Conservation (phyloP, 2,329 filamentous ascomycete genomes). For the Scedosporium minutisporum region DNA sequence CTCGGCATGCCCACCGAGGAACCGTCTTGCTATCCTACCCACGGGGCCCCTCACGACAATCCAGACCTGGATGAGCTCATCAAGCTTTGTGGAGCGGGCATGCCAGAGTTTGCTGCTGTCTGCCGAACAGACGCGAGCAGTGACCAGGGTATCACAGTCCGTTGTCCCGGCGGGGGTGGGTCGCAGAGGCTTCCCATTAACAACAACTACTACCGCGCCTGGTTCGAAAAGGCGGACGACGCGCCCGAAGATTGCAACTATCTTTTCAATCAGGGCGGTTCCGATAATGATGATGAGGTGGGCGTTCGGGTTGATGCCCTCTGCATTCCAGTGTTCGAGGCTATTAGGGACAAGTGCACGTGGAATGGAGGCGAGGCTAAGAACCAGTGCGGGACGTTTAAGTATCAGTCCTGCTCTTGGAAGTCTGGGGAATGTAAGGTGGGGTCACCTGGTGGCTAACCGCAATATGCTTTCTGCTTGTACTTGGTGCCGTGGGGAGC, state of each 20-base stretch:
- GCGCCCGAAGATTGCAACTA: constrained; percentile 8
- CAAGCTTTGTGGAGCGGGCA: neutral
- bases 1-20: neutral
- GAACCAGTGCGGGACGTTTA: constrained; percentile 4
- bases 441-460: neutral
- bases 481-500: neutral
- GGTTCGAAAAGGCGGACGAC: constrained; percentile 1
- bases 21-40: neutral
- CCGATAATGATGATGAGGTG: neutral
- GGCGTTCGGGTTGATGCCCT: constrained; percentile 2
- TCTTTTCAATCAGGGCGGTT: constrained; percentile 4
- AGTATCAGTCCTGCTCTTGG: neutral
- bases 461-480: neutral
- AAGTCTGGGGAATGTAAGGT: neutral
- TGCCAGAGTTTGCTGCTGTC: neutral
- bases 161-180: neutral
- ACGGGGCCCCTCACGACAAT: neutral
- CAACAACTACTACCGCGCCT: neutral
- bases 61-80: neutral
- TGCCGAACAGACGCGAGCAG: neutral
- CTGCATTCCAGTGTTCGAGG: constrained; percentile 1
- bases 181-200: neutral
- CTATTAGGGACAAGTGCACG: constrained; percentile 2
- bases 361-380: constrained; percentile 7
- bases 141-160: neutral